Conservation (phyloP, 2,329 filamentous ascomycete genomes). For the Colletotrichum sp. region DNA sequence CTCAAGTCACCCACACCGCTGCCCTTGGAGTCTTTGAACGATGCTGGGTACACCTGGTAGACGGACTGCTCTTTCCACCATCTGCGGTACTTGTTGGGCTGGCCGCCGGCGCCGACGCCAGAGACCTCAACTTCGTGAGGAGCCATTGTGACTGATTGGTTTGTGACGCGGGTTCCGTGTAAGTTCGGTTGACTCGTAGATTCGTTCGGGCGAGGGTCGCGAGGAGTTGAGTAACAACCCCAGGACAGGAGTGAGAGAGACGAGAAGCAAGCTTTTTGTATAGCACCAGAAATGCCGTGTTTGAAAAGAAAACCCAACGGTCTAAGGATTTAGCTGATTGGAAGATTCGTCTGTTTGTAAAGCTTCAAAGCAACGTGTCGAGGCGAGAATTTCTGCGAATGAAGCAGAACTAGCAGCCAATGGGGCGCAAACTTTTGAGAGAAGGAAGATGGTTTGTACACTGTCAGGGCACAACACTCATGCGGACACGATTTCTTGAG, state of each 20-base stretch:
- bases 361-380: neutral
- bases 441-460: neutral
- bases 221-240: neutral
- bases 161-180: neutral
- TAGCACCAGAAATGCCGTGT: neutral
- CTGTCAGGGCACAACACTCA: neutral
- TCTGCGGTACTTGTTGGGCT: constrained; percentile 19
- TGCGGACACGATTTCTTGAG: neutral
- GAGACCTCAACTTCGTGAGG: neutral
- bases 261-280: neutral
- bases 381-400: constrained; percentile 13
- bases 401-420: neutral
- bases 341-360: neutral
- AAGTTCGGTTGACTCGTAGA: neutral
- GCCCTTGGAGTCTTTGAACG: constrained; percentile 63
- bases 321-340: neutral
- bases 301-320: neutral
- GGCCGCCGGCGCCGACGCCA: neutral
- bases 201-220: neutral
- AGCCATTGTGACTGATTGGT: neutral
- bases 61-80: constrained; percentile 69
- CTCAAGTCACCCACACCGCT: constrained; percentile 62
- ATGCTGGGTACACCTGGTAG: constrained; percentile 68
- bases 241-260: neutral
- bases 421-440: neutral